Evolutionary conservation across 31 red algal species (phyloP), one percentile per base, ranked within the genome.

Genomic region (Odonthalia washingtoniensis): DNA sequence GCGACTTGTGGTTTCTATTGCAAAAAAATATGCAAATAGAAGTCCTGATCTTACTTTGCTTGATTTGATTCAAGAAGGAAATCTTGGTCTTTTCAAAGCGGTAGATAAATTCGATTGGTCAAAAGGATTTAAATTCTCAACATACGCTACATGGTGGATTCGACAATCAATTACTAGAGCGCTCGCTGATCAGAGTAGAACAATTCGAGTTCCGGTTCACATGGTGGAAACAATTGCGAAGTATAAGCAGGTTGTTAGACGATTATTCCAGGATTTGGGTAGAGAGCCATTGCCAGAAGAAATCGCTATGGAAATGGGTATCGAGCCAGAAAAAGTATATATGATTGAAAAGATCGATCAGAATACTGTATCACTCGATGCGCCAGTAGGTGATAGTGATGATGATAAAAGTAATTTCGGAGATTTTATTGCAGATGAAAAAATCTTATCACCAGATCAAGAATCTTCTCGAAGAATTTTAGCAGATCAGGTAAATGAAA

Each of bases 131-230:
- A 87, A 91, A 70, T 96, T 98, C 83, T 83, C 86, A 34, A 96
- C 97, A 16, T 98, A 98, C 79, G 97, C 94, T 0, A 84, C 94
- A 12, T 98, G 94, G 94, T 98, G 97, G 97, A 91, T 98, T 65
- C 68, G 87, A 12, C 89, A 91, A 57, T n/a, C 89, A 28, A 75
- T 91, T 32, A 49, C 45, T 14, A 78, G 77, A 0, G 93, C 97
- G 28, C 46, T 98, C 28, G 68, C 92, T 1, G 97, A 98, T 46
- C 77, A 87, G 32, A 80, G 79, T 4, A 78, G 89, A 27, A 45
- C 66, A 26, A 89, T 98, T 63, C 94, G 97, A 33, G 67, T 98
- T 3, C 97, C 97, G 1, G 73, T 94, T 1, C 85, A 98, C 72
- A 75, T 82, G 60, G 74, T 73, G 4, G 89, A 82, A 43, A 49